Base-by-base conservation (phyloP, 192 early-diverging fungal genomes). In the Umbelopsis isabellina region DNA sequence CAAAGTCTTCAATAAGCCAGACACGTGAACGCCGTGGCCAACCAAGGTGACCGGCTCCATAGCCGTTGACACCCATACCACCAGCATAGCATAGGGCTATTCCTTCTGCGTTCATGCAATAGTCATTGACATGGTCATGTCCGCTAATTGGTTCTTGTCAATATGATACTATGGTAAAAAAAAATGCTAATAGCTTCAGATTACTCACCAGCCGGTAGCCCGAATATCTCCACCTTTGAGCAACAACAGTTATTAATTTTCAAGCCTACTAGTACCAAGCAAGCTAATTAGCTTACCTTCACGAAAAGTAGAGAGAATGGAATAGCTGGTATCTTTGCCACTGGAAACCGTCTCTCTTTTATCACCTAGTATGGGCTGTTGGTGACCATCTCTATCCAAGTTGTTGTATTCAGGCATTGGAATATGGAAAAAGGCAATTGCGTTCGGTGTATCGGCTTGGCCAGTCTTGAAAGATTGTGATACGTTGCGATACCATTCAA, bases 1-100 rank as follows among this genome's bases (percentile, higher is more conserved):
- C 82, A 48, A 66, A 45, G 7, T 68, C 64, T 18, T 41, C 41
- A 21, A 83, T 76, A 33, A 80, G 72, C 69, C 75, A 80, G 12
- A 83, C 69, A 44, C 82, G 74, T 4, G 79, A 73, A 0, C 82
- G 71, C 23, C 82, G 75, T n/a, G 75, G 75, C 65, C 75, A 55
- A 21, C 69, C 53, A 8, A 72, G n/a, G 37, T 71, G 74, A 20
- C 47, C 65, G 20, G 69, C 77, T 33, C 82, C 82, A 47, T 83
- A 83, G 4, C 79, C 70, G 16, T 79, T 77, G 21, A 77, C 75
- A 5, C 82, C 79, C 4, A 78, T 47, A 11, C 82, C 82, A 11
- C 82, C 82, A 25, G 76, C 77, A 41, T 79, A 83, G 64, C 82
- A 83, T 45, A 83, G 70, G n/a, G 78, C 58, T 46, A 83, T 75